Base-by-base conservation (phyloP, 108 stramenopile species). In the Licmophora abbreviata region DNA sequence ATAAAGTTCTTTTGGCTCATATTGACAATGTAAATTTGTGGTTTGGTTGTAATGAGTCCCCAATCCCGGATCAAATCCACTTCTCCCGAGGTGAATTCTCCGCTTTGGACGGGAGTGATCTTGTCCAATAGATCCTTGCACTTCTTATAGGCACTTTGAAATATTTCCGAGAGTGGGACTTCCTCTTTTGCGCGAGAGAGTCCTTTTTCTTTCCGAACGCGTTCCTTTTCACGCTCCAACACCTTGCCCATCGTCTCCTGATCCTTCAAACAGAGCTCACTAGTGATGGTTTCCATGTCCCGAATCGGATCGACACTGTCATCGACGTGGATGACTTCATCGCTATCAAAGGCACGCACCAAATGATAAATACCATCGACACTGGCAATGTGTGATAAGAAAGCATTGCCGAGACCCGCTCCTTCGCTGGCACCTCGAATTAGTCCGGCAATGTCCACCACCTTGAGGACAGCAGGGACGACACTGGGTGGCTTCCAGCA, bases 381-480 rank as follows among this genome's bases (percentile, higher is more conserved):
- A 20, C 95, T 94, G 21, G 92, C 90, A 78, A 97, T 97, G 71
- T 97, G 95, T 52, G 78, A 81, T 32, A 98, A 81, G 60, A 99
- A 99, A 15, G 97, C 99, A 65, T 99, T 99, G 29, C 99, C 99
- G 2, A 99, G 72, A 24, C 99, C 99, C 20, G 96, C 96, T 34
- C 99, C 99, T 67, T 97, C 97, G 27, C 92, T 79, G 20, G 99
- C 99, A 25, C 99, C 99, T 18, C 70, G 63, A 55, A 99, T 95
- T 43, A 99, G 68, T 33, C 99, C 99, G 26, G 99, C 99, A 76
- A 99, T 99, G 73, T 99, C 99, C 4, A 93, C 95, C 35, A 99
- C 82, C 35, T 92, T 94, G 34, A 99, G 59, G 17, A 85, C 84
- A 11, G 97, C 97, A 0, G 97, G 97, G 8, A 98, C 89, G 7